These are phyloP conservation scores for Adenanthera pavonina DNA, from an alignment of 306 rosid species.

Conservation along the genomic window DNA sequence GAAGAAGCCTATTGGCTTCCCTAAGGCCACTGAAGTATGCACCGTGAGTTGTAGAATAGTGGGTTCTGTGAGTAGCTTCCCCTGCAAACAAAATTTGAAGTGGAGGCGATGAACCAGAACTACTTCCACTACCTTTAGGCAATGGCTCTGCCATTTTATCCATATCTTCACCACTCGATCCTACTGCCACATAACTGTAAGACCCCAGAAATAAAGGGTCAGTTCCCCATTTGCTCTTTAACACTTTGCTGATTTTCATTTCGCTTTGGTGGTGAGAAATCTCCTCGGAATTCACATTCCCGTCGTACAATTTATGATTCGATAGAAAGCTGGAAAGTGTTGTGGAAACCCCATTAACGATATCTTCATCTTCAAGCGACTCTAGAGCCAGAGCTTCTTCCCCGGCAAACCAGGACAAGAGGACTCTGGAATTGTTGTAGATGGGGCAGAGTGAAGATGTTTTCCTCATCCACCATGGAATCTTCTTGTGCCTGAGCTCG, in stretches of 20 bases:
- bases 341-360: conserved; percentile 44
- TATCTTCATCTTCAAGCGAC: conserved; percentile 55
- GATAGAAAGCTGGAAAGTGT: conserved; percentile 1
- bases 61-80: conserved; percentile 97
- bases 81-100: conserved; percentile 97
- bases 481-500: conserved; percentile 61
- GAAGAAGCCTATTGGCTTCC: conserved; percentile 95
- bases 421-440: conserved; percentile 55
- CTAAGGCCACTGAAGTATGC: conserved; percentile 97
- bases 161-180: conserved; percentile 21
- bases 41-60: conserved; percentile 99
- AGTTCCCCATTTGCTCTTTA: conserved; percentile 13
- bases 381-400: conserved; percentile 66
- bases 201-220: conserved; percentile 15
- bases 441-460: conserved; percentile 77
- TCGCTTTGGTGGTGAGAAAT: conserved; percentile 23
- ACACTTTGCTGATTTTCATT: background rate
- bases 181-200: conserved; percentile 13
- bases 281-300: conserved; percentile 3
- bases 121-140: background rate
- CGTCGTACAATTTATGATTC: background rate
- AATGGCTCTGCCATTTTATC: conserved; percentile 15
- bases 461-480: conserved; percentile 97
- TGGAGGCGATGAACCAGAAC: conserved; percentile 32
- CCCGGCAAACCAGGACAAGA: conserved; percentile 69